A percentile compares a stretch with the other conserved stretches of the same genome.
phyloP scores from a whole-genome alignment of 768 basidiomycete genomes.

The Xerocomus potaroensis region DNA sequence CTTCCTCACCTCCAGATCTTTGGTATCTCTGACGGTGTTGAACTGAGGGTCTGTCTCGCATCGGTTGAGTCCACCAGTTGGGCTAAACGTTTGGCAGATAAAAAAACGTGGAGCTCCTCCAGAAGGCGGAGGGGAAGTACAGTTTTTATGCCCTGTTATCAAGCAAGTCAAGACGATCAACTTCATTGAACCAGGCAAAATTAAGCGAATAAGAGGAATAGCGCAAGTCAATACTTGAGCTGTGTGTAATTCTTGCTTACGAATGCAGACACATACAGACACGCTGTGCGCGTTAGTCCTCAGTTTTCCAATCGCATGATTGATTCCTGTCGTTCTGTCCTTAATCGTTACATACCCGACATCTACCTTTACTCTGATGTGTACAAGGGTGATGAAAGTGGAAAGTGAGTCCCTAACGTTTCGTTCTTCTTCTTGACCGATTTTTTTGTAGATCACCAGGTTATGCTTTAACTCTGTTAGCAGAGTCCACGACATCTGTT shows the following conservation, averaged over 20 bases:
- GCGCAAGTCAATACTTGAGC: slow-evolving; percentile 57
- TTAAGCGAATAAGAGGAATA: slow-evolving; percentile 92
- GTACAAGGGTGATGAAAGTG: slow-evolving; percentile 95
- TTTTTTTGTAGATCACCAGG: slow-evolving; percentile 75
- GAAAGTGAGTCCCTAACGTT: slow-evolving; percentile 64
- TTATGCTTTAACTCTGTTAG: slow-evolving; percentile 85
- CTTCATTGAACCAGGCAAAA: slow-evolving; percentile 86
- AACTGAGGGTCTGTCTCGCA: slow-evolving; percentile 60
- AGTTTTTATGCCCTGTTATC: slow-evolving; percentile 89
- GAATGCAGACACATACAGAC: slow-evolving; percentile 43
- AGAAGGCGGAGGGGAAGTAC: slow-evolving; percentile 87
- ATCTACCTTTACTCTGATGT: slow-evolving; percentile 98
- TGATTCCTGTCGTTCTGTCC: slow-evolving; percentile 84
- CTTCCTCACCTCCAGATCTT: slow-evolving; percentile 88
- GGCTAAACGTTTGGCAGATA: slow-evolving; percentile 48
- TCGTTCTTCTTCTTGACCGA: not conserved
- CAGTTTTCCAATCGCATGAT: slow-evolving; percentile 99
- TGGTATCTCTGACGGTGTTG: slow-evolving; percentile 85
- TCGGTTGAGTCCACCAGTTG: not conserved
- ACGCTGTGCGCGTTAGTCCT: slow-evolving; percentile 94
- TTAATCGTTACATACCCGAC: slow-evolving; percentile 97
- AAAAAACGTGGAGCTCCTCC: slow-evolving; percentile 93
- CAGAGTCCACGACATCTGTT: slow-evolving; percentile 88
- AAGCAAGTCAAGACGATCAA: slow-evolving; percentile 90
- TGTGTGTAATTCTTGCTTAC: not conserved